Evolutionary conservation across 192 early-diverging fungal genomes (phyloP), one percentile per base, ranked within the genome.

Genomic region (Coemansia asiatica): DNA sequence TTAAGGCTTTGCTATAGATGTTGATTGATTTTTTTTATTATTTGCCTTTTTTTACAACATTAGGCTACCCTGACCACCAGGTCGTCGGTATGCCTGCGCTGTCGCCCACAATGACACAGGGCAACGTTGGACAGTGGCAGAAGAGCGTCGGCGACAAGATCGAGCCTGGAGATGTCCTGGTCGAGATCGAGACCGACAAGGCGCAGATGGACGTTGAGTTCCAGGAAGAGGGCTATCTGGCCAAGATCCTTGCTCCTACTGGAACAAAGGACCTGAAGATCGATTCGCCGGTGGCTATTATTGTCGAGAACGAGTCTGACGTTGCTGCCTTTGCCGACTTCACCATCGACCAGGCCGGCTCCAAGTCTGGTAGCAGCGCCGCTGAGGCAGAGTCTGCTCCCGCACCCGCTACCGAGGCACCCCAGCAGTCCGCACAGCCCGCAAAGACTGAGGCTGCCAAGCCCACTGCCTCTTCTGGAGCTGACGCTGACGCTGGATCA

Each of bases 131-230:
- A 3, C 68, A 85, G 72, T 98, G 96, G 96, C 87, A 92, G 74
- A 95, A 95, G 83, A 87, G 90, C 81, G 88, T 91, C 71, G 96
- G 96, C 26, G 95, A 98, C 74, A 77, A 83, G 71, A 88, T 98
- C 68, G 71, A 75, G 65, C 90, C 94, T 27, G 96, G 96, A 54
- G 96, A 98, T 75, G 90, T 96, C 29, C 82, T 98, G 19, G 86
- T 95, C 22, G 96, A 95, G 83, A 91, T 98, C 57, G 95, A 97
- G 75, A 97, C 96, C 9, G 96, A 98, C 76, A 98, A 98, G 86
- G 96, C 96, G 36, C 91, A 94, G 81, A 98, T 98, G 91, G 96
- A 98, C 77, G 93, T 98, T 65, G 96, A 98, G 72, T 95, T 91
- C 75, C 90, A 93, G 73, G 96, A 98, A 40, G 96, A 98, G 74